Evolutionary conservation across 2,329 filamentous ascomycete species (phyloP), one percentile per base, ranked within the genome.

Genomic region (Diplodia intermedia): DNA sequence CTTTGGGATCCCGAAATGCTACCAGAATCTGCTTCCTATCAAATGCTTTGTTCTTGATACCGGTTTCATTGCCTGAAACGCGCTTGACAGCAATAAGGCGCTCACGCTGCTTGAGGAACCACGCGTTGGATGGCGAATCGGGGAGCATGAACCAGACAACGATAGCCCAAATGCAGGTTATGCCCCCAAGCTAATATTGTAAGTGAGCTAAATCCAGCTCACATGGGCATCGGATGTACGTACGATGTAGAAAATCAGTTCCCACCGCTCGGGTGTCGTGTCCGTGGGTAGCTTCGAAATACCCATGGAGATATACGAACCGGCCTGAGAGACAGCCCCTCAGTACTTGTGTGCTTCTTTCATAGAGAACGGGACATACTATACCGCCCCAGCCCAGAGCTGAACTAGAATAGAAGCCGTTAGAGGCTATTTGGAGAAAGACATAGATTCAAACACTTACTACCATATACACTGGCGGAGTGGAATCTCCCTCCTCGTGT

Each of bases 281-380:
- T 73, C 63, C 6, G 57, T 68, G 1, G 77, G 74, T 5, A 78
- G 72, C 23, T 69, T 73, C 0, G 76, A 75, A 18, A 78, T 69
- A 9, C 77, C 76, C 71, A 73, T 76, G 6, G 76, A 77, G 36
- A 78, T 78, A 62, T 79, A 79, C 0, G 73, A 77, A n/a, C 75
- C 73, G 11, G 75, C 67, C 76, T 76, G 79, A 33, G 65, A 79
- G 79, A 2, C 75, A 76, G 11, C 2, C 5, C 23, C 4, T 53
- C 18, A 53, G 50, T 20, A 6, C 1, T 7, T 18, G 6, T 53
- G 9, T 18, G 12, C 26, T 31, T 2, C 14, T 2, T 53, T 1
- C 15, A 14, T 14, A 4, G 26, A 2, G 26, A 9, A 11, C 23
- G 6, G 50, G 8, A 29, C 50, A 53, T 53, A 53, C 50, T 53